Evolutionary conservation across 306 rosid genomes (phyloP), one percentile per base, ranked within the genome.

Genomic region (Cajanus cajan): DNA sequence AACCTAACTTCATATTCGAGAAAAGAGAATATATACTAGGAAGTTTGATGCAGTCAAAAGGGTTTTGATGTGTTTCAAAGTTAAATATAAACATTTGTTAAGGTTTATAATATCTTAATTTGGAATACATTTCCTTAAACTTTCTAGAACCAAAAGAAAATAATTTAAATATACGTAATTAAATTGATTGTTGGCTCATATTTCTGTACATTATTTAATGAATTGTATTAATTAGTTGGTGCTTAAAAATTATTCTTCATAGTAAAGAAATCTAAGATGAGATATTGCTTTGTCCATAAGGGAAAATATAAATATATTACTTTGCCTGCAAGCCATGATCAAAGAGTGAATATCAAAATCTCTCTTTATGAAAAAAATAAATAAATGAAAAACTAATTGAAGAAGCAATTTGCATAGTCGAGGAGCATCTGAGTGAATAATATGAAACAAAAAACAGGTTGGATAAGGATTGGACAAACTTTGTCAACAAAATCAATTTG

Each of bases 401-500:
- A 74, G 83, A 73, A 82, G 69, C 73, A 75, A 75, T 68, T 43
- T 78, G 50, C 92, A 39, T 89, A 74, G 92, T 77, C 92, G 90
- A 89, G 90, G 91, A 67, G 92, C 84, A 89, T 89, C 92, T 86
- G 52, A 45, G 55, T 43, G 62, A 79, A 68, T 65, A 79, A 61
- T 75, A 39, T 79, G 76, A 82, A 80, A 71, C 71, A 25, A 78
- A 72, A 64, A 73, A 72, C 68, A 82, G 22, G 83, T 41, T 68
- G 70, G 77, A 69, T 58, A 69, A 57, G 74, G 55, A 77, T 25
- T 69, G 86, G 83, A 81, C 92, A 82, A 86, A 54, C 84, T 82
- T 84, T 81, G 72, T 59, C 61, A 40, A 52, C 45, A 69, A 51
- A 47, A 82, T 66, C 68, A 63, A 62, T 61, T 64, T 65, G 22